Evolutionary conservation across 306 rosid species (phyloP), one percentile per base, ranked within the genome.

Genomic region (Quercus alba): DNA sequence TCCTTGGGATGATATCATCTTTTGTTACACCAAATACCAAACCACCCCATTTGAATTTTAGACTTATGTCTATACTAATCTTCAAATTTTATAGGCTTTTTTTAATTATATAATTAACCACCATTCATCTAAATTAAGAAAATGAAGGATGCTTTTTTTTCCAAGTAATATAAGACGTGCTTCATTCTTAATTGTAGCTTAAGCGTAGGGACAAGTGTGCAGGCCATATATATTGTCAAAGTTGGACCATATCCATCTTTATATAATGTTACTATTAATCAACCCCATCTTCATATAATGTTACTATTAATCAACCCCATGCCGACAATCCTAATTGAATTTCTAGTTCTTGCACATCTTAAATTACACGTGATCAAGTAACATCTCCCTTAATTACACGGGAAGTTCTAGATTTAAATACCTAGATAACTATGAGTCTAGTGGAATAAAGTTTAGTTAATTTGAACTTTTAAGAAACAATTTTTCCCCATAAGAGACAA

Each of bases 31-130:
- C 77, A 81, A 82, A 79, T 76, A 90, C 87, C 85, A 86, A 92
- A 82, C 87, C 80, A 82, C 87, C 80, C 89, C 78, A 38, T 86
- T 81, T 83, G 81, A 56, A 68, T 70, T 83, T 86, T 87, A 62
- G 64, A 84, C 71, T 76, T 51, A 81, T 64, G 19, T 76, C 54
- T 21, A 41, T 68, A 70, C 17, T 72, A 52, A 72, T 63, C 56
- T 72, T 67, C 25, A 80, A 33, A 76, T 56, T 28, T 20, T n/a
- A 21, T 20, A 10, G 12, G 33, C 31, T 21, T 11, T 21, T 58
- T n/a, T 20, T 8, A 25, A 21, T 25, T 12, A 8, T 58, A 26
- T 26, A 21, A 31, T 7, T 17, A 19, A 67, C 41, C 6, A 67
- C 72, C 26, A 67, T 19, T 23, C 9, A 3, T 33, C 51, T 7